A percentile compares a stretch with the other conserved stretches of the same genome.
phyloP scores from a whole-genome alignment of 1,139 yeast species.

The Blastobotrys serpentis region DNA sequence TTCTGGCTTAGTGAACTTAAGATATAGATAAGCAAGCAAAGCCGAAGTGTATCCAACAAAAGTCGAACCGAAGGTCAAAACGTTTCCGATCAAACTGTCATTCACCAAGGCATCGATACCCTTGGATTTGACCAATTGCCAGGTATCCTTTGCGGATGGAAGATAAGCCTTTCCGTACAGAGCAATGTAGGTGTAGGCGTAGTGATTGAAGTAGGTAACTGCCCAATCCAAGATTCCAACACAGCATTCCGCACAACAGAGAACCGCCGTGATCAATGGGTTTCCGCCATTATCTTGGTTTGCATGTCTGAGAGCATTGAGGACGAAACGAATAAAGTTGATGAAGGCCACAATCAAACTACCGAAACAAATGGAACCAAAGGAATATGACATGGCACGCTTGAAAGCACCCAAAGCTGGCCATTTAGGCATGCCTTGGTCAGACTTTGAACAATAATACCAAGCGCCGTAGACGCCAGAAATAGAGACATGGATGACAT shows the following conservation, averaged over 20 bases:
- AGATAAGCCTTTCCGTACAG: constrained; percentile 80
- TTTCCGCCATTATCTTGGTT: constrained; percentile 47
- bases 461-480: constrained; percentile 89
- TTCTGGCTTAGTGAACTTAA: constrained; percentile 68
- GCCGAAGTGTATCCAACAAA: constrained; percentile 71
- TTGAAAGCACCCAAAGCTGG: constrained; percentile 83
- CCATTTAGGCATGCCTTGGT: constrained; percentile 75
- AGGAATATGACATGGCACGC: constrained; percentile 80
- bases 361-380: constrained; percentile 90
- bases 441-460: constrained; percentile 77
- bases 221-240: constrained; percentile 72
- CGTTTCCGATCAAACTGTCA: constrained; percentile 77
- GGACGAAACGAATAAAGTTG: constrained; percentile 58
- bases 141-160: constrained; percentile 76
- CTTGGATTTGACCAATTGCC: constrained; percentile 70
- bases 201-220: constrained; percentile 83
- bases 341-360: constrained; percentile 76
- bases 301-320: constrained; percentile 48
- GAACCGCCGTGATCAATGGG: constrained; percentile 52
- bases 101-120: constrained; percentile 87
- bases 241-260: constrained; percentile 56
- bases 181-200: constrained; percentile 85
- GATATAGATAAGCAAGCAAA: constrained; percentile 66
- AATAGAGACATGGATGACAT: constrained; percentile 80
- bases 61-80: constrained; percentile 67